Evolutionary conservation across 2,329 filamentous ascomycete species (phyloP), one percentile per base, ranked within the genome.

Genomic region (Sarocladium oryzae): DNA sequence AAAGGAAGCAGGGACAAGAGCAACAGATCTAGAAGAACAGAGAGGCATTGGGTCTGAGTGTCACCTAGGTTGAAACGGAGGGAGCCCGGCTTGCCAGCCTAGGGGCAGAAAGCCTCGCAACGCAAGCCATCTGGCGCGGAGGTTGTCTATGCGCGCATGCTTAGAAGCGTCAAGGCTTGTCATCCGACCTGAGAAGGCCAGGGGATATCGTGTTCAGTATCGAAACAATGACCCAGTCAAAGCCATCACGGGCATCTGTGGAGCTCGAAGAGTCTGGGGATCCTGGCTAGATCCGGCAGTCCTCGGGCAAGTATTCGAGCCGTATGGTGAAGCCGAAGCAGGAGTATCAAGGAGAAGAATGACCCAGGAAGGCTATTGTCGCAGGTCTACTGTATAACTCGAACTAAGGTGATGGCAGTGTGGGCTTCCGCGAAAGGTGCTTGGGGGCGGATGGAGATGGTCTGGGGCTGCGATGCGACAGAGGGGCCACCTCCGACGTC

Each of bases 1-100:
- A 54, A 56, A 32, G 54, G 52, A 53, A 56, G 53, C 50, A 54
- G 43, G 50, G 54, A 55, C 51, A 55, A 51, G 35, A 51, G 51
- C 55, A 50, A 50, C 28, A 58, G 52, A 49, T 51, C 38, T 51
- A 53, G 46, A 51, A 51, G 54, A 53, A 32, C 53, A 40, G 37
- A 51, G 50, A 52, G 50, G 10, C 11, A 8, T 5, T 11, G 43
- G 40, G 28, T 20, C 21, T 33, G 16, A 20, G 16, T 5, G 9
- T 21, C 10, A 9, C 26, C 43, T 32, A 33, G 15, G 13, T 37
- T 5, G 26, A 32, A 50, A 41, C 36, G 28, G 46, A 52, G 36
- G 41, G 23, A 30, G 11, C 50, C 51, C 53, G 30, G 49, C 46
- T 51, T 43, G 21, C 52, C 53, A 51, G 16, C 26, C 43, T 48